Evolutionary conservation across 805 yeast genomes (phyloP), one percentile per base, ranked within the genome.

Genomic region (Wickerhamomyces silvicola): DNA sequence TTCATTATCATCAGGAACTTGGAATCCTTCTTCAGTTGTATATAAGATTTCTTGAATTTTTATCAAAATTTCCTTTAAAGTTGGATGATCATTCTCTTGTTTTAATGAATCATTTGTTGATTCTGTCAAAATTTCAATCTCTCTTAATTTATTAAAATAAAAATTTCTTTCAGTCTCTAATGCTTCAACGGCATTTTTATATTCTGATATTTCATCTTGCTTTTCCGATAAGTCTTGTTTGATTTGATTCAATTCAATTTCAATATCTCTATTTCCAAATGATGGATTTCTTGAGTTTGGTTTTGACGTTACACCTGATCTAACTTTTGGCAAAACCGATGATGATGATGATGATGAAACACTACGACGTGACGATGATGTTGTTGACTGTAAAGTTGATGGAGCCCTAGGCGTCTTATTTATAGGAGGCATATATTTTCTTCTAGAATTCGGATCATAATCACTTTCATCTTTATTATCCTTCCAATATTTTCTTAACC

Each of bases 101-200:
- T 70, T 60, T 29, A 72, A 53, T 32, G 71, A 67, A 32, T 76
- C 81, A 31, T 66, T 69, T 9, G 77, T 66, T 16, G 78, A 71
- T 48, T 81, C 86, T 17, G 81, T 72, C 28, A 88, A 59, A 18
- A 85, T 75, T 57, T 92, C 98, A 35, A 92, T 83, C 37, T 84
- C 94, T 41, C 95, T 70, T 32, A 92, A 64, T 59, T 90, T 92
- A 49, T 81, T 78, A 60, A 84, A 90, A 56, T 92, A 92, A 50
- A 90, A 86, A 55, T 84, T 82, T 41, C 97, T 74, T 54, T 92
- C 97, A 1, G 82, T 72, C 48, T 80, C 84, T 30, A 85, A 61
- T 10, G 78, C 73, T 30, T 78, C 82, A 14, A 79, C 70, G 10
- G 79, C 74, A 15, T 71, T 64, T 37, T 67, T 68, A 42, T 70